Evolutionary conservation across 495 filamentous ascomycete species (phyloP).

Genomic region (Pyrenopolyporus hunteri): DNA sequence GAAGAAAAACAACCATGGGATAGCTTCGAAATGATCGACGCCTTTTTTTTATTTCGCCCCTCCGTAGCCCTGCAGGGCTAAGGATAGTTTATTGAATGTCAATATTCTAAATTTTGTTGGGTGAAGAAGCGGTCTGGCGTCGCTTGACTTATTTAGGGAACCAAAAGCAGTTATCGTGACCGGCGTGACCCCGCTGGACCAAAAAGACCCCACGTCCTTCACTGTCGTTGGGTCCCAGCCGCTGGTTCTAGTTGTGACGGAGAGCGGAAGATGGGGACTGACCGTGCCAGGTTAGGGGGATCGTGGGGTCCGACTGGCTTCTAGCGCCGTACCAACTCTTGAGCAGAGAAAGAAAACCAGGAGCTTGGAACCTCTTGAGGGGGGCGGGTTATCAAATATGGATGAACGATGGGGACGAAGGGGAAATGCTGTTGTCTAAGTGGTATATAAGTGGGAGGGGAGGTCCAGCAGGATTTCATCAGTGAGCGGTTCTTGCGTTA

Average conservation of each 20-base stretch:
- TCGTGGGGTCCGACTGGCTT: neutral
- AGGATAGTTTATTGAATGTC: slow-evolving; percentile 25
- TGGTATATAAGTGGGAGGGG: neutral
- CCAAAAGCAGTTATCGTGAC: slow-evolving; percentile 35
- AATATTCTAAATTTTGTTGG: slow-evolving; percentile 28
- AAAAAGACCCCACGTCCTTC: slow-evolving; percentile 26
- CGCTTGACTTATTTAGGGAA: slow-evolving; percentile 35
- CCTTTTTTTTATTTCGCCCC: slow-evolving; percentile 19
- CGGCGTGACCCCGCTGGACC: slow-evolving; percentile 23
- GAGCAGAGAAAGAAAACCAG: neutral
- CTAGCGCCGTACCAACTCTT: neutral
- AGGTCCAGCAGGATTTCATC: slow-evolving; percentile 5
- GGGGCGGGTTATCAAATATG: slow-evolving; percentile 2
- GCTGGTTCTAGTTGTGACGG: too few species aligned
- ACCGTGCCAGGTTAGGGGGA: neutral
- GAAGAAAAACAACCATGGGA: slow-evolving; percentile 8
- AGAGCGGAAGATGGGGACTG: slow-evolving; percentile 21
- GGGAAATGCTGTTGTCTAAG: slow-evolving; percentile 6
- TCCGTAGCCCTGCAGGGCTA: slow-evolving; percentile 20
- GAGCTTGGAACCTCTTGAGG: slow-evolving; percentile 9
- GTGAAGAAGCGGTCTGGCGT: slow-evolving; percentile 39
- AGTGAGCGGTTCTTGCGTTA: slow-evolving; percentile 8
- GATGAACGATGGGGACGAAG: slow-evolving; percentile 5
- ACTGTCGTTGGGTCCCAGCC: slow-evolving; percentile 24
- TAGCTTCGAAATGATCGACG: slow-evolving; percentile 5